phyloP scores from a whole-genome alignment of 2,329 filamentous ascomycete species.

The Fusarium clavum region DNA sequence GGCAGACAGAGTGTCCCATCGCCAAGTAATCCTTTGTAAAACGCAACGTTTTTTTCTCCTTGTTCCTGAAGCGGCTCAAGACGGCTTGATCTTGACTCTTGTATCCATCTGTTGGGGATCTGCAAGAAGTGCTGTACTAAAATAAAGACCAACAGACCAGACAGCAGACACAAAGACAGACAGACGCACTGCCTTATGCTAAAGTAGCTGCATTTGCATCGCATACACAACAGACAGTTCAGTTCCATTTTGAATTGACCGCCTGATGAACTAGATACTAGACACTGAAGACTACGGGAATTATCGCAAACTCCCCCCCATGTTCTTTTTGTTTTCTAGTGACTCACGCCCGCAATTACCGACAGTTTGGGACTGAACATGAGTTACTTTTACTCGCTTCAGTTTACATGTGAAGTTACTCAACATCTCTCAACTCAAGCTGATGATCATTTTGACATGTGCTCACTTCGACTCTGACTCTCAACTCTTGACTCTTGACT shows the following conservation, averaged over 20 bases:
- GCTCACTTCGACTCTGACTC: not conserved
- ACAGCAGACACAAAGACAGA: constrained; percentile 9
- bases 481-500: not conserved
- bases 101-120: not conserved
- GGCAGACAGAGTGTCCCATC: not conserved
- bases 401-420: constrained; percentile 1
- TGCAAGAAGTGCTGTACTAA: not conserved
- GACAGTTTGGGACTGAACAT: constrained; percentile 8
- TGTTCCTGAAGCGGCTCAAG: constrained; percentile 12
- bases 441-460: constrained; percentile 23
- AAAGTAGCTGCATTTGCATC: constrained; percentile 8
- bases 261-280: not conserved
- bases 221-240: not conserved
- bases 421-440: not conserved
- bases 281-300: constrained; percentile 17
- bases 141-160: not conserved
- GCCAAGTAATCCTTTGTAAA: not conserved
- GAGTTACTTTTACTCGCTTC: not conserved
- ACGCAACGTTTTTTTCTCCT: not conserved
- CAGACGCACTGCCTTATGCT: constrained; percentile 14
- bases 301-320: constrained; percentile 19
- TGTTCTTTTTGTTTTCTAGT: constrained; percentile 19
- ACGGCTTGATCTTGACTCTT: constrained; percentile 3
- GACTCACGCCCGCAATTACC: constrained; percentile 2
- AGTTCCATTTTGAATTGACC: constrained; percentile 8